Base-by-base conservation (phyloP, 306 rosid species). In the Arachis stenosperma region DNA sequence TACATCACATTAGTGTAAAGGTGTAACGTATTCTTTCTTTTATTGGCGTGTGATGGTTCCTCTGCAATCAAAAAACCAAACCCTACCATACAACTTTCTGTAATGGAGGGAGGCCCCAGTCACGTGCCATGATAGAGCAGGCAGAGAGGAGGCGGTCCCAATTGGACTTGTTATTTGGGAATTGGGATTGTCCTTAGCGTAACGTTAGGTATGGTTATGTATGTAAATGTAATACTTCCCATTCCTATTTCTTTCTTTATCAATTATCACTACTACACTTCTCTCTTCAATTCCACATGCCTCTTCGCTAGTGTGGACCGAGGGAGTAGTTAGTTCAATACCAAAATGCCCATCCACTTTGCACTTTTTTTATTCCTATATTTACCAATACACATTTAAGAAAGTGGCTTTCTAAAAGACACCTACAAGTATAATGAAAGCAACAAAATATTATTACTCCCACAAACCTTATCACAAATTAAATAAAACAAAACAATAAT, bases 61-160 rank as follows among this genome's bases (percentile, higher is more conserved):
- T 22, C 27, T 22, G 27, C 27, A 22, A 22, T 22, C 40, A 0
- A 15, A 73, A 8, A 8, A 46, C 48, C 6, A 70, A 64, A 30
- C 12, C 69, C 42, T 43, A 70, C 70, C 59, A 70, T 13, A 36
- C 56, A 33, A 4, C 37, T 33, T 33, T 33, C 37, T 33, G 2
- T 33, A 4, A 33, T 33, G 37, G 37, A 33, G 37, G 37, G 37
- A 76, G 88, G 83, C 69, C 81, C 84, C 83, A 81, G 79, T 73
- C 90, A 86, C 86, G 85, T 82, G 88, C 57, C 64, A 61, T 64
- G 78, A 43, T 50, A 62, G 80, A 54, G 79, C 67, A 75, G 62
- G 78, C 79, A 73, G 6, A 69, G 69, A 65, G 61, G 62, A 52
- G 47, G 6, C n/a, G 75, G 84, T 71, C 85, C 81, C 85, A 47